Percentiles rank a stretch among this genome's conserved stretches.
These are phyloP conservation scores for Heliamphora pulchella DNA, from an alignment of 179 eudicot species.

Conservation along the genomic window DNA sequence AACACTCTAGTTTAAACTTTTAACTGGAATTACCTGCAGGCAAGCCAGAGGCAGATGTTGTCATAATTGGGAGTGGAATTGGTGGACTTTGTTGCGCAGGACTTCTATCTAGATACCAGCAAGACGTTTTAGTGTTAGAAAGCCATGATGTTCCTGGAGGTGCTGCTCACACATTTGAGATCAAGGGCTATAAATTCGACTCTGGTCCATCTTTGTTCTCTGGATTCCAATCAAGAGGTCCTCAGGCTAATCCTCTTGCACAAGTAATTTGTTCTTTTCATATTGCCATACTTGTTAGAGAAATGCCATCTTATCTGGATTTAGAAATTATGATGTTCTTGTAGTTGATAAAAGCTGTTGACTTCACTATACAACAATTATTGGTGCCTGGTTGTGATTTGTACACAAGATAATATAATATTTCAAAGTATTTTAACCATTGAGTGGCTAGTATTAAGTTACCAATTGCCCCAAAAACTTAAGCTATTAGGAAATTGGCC, in stretches of 20 bases:
- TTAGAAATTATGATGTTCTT: neutral
- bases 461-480: too few species aligned
- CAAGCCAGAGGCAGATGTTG: constrained; percentile 79
- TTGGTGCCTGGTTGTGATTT: neutral
- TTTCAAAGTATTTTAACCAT: neutral
- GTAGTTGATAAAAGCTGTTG: neutral
- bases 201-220: constrained; percentile 98
- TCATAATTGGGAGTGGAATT: constrained; percentile 91
- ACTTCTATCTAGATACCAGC: constrained; percentile 71
- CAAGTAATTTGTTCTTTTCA: constrained; percentile 46
- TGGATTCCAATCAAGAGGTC: constrained; percentile 94
- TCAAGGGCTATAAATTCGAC: constrained; percentile 75
- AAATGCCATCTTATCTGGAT: neutral
- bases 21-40: constrained; percentile 41
- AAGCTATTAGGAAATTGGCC: too few species aligned
- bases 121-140: constrained; percentile 79
- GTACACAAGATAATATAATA: neutral
- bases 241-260: constrained; percentile 70
- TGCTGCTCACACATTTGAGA: constrained; percentile 87
- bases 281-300: neutral
- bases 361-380: neutral
- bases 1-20: neutral
- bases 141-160: constrained; percentile 92
- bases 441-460: neutral
- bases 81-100: constrained; percentile 92